Percentiles rank a stretch among this genome's conserved stretches.
Evolutionary conservation across 352 stramenopile species (phyloP).

Genomic region (Phytophthora tentaculata): DNA sequence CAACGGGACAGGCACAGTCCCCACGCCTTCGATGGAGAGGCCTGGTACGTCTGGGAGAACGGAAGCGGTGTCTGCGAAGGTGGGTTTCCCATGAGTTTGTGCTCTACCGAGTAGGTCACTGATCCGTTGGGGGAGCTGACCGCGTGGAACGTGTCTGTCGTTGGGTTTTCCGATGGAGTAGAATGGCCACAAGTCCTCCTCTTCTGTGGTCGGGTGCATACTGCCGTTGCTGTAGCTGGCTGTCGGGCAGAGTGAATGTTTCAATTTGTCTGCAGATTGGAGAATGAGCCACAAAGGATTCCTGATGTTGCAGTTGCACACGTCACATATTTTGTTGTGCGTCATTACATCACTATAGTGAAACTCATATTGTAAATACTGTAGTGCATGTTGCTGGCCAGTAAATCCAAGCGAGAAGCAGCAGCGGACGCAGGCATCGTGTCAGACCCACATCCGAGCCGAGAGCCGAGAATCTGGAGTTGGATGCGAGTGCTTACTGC

Average conservation of each 20-base stretch:
- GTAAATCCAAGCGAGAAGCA: too few species aligned
- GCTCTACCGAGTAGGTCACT: background rate
- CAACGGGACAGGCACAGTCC: constrained; percentile 8
- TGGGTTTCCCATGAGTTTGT: background rate
- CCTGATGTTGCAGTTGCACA: background rate
- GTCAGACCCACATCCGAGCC: too few species aligned
- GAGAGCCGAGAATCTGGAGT: too few species aligned
- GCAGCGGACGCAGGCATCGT: too few species aligned
- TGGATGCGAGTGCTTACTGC: too few species aligned
- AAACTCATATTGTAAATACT: background rate
- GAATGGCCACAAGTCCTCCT: background rate
- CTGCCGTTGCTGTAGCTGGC: background rate
- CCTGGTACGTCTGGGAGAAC: constrained; percentile 11
- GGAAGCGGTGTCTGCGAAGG: constrained; percentile 5
- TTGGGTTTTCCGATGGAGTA: background rate
- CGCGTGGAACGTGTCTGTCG: background rate
- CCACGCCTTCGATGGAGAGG: constrained; percentile 1
- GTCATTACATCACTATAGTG: constrained; percentile 1
- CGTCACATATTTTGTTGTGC: constrained; percentile 2
- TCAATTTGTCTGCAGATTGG: background rate
- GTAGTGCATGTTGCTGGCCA: too few species aligned
- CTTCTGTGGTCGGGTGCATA: background rate
- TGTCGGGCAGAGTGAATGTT: background rate
- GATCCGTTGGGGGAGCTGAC: background rate
- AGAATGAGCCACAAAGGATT: constrained; percentile 3